Percentiles rank a stretch among this genome's conserved stretches.
phyloP scores from a whole-genome alignment of 345 rosid genomes.

The Brassica nigra region DNA sequence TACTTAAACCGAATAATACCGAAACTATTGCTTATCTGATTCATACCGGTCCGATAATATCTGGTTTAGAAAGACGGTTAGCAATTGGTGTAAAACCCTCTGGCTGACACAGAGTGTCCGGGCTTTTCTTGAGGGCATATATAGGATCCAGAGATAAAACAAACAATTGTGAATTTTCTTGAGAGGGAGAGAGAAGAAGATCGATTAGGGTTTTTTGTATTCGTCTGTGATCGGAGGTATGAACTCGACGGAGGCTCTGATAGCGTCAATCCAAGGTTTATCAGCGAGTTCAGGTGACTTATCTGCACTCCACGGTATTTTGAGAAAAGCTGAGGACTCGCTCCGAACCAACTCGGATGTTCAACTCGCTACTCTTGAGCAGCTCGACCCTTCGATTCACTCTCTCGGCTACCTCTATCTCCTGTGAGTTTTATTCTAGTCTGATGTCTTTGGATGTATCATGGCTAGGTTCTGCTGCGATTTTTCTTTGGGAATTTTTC shows the following conservation, averaged over 20 bases:
- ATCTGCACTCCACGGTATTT: constrained; percentile 47
- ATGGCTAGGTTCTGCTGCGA: not conserved
- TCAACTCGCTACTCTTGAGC: constrained; percentile 54
- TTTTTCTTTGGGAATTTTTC: not conserved
- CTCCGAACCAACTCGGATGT: constrained; percentile 52
- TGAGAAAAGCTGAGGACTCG: constrained; percentile 55
- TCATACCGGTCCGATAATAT: not conserved
- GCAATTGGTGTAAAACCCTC: constrained; percentile 9
- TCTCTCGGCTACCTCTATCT: constrained; percentile 76
- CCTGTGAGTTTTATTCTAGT: constrained; percentile 48
- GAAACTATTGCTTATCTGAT: not conserved
- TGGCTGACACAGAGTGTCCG: not conserved
- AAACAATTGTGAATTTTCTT: not conserved
- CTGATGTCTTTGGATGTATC: constrained; percentile 7
- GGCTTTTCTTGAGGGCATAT: not conserved
- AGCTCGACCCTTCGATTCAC: constrained; percentile 66
- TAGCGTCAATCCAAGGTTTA: constrained; percentile 65
- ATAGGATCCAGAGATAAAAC: constrained; percentile 23
- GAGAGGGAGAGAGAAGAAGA: constrained; percentile 37
- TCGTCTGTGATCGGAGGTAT: constrained; percentile 28
- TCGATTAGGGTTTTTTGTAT: constrained; percentile 31
- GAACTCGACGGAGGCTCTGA: constrained; percentile 55
- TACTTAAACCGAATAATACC: constrained; percentile 6
- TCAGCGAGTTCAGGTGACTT: constrained; percentile 58
- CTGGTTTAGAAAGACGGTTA: not conserved